phyloP scores from a whole-genome alignment of 129 eudicot species.

The Ambrosia trifida region DNA sequence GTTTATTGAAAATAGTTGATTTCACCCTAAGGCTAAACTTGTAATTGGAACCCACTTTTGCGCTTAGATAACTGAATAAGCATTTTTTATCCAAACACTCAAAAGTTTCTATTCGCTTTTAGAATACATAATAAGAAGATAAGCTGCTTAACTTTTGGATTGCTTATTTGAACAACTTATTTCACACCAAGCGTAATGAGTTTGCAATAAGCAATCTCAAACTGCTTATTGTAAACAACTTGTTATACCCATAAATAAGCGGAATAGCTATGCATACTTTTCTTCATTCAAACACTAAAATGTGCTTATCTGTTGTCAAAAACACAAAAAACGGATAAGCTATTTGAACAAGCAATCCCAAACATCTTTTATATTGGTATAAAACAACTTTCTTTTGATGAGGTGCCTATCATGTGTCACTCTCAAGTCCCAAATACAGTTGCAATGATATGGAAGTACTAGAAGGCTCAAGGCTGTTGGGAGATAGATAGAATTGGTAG shows the following conservation, averaged over 20 bases:
- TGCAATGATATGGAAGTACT: not conserved
- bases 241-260: no score
- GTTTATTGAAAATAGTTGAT: not conserved
- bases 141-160: not conserved
- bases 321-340: not conserved
- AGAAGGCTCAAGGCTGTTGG: slow-evolving; percentile 3
- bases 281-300: not conserved
- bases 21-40: not conserved
- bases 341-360: not conserved
- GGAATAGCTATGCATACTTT: no score
- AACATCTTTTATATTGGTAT: not conserved
- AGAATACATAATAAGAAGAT: not conserved
- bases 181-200: not conserved
- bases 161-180: not conserved
- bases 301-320: not conserved
- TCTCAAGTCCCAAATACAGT: not conserved
- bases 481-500: not conserved
- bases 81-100: not conserved
- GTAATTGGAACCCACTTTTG: not conserved
- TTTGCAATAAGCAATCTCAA: no score
- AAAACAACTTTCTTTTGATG: not conserved
- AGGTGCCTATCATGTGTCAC: not conserved
- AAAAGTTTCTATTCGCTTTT: not conserved
- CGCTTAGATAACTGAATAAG: no score
- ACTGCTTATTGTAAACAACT: no score